Conservation (phyloP, 148 eudicot species). For the Chenopodium quinoa region DNA sequence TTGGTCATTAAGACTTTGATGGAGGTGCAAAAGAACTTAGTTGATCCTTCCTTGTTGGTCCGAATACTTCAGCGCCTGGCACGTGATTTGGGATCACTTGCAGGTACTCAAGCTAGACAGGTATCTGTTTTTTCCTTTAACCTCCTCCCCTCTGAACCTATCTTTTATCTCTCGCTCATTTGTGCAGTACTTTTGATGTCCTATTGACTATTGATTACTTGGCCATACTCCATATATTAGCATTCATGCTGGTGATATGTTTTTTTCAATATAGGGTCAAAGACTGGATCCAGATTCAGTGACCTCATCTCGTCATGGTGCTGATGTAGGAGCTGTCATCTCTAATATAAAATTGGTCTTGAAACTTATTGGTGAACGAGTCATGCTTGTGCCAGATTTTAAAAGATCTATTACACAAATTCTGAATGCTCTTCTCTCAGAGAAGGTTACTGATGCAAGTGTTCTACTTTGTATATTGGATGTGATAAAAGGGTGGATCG, state of each 20-base stretch:
- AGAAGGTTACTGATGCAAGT: constrained; percentile 84
- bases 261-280: constrained; percentile 58
- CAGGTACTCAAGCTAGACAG: constrained; percentile 69
- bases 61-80: constrained; percentile 94
- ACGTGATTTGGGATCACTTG: constrained; percentile 77
- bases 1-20: constrained; percentile 78
- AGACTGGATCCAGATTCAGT: constrained; percentile 85
- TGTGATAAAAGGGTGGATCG: constrained; percentile 89
- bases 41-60: constrained; percentile 72
- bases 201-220: neutral
- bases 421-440: constrained; percentile 71
- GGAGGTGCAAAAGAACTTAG: constrained; percentile 72
- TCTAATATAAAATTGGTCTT: constrained; percentile 74
- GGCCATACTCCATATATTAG: neutral
- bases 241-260: constrained; percentile 5
- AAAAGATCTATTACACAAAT: constrained; percentile 80
- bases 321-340: constrained; percentile 76
- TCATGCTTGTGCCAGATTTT: constrained; percentile 80
- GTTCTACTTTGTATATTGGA: constrained; percentile 90
- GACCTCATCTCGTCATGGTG: constrained; percentile 86
- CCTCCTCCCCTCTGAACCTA: neutral
- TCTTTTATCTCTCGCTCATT: neutral
- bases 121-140: constrained; percentile 32
- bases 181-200: neutral
- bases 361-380: constrained; percentile 83